Conservation (phyloP, 352 stramenopile species). For the Globisporangium echinulatum region DNA sequence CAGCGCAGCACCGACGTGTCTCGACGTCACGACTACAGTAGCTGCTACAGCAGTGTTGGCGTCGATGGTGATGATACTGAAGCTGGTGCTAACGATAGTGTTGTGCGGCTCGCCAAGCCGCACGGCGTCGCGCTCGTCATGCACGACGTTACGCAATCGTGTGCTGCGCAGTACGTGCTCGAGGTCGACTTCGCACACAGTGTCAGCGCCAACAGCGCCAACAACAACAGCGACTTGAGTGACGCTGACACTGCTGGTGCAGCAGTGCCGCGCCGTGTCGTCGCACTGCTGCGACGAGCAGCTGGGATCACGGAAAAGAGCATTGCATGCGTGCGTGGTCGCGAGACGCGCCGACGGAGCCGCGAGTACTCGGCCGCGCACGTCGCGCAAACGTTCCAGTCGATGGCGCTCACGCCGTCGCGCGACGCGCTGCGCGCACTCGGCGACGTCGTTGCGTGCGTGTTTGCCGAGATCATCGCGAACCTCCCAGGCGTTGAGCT, state of each 20-base stretch:
- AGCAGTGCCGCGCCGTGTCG: constrained; percentile 1
- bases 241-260: neutral
- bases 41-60: too few relatives aligned
- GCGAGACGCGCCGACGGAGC: constrained; percentile 25
- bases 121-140: constrained; percentile 31
- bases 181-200: constrained; percentile 28
- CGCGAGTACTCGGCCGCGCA: constrained; percentile 23
- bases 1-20: too few relatives aligned
- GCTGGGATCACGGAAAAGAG: constrained; percentile 33
- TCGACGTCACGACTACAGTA: too few relatives aligned
- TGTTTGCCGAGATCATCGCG: constrained; percentile 41
- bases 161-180: constrained; percentile 28
- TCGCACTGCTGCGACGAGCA: constrained; percentile 27
- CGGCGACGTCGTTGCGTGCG: constrained; percentile 24
- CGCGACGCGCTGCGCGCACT: constrained; percentile 41
- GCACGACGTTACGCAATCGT: constrained; percentile 16
- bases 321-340: constrained; percentile 43
- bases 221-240: neutral
- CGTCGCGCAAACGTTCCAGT: constrained; percentile 21
- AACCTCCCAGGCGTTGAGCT: constrained; percentile 48
- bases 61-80: too few relatives aligned
- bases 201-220: neutral
- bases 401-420: constrained; percentile 47
- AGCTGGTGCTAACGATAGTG: neutral
- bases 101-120: constrained; percentile 11